Evolutionary conservation across 176 grass and related monocot species (phyloP).

Genomic region (Triticum turgidum): DNA sequence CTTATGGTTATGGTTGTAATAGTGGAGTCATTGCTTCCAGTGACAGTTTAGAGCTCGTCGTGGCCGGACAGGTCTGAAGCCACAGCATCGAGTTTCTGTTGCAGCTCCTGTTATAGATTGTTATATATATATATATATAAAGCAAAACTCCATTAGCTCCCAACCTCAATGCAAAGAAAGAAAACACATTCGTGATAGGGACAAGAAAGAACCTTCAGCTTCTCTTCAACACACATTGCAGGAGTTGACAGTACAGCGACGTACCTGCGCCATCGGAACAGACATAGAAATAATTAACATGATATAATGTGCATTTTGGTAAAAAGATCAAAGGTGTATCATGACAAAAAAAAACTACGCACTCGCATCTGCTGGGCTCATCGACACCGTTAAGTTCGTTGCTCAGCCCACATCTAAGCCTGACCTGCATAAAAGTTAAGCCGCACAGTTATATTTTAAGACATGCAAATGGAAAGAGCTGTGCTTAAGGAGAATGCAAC

Average conservation of each 20-base stretch:
- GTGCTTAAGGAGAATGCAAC: background rate
- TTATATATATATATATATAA: constrained; percentile 20
- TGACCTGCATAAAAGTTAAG: constrained; percentile 55
- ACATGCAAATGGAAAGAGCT: background rate
- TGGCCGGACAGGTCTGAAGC: constrained; percentile 41
- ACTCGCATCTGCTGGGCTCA: constrained; percentile 99
- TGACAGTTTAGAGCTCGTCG: constrained; percentile 74
- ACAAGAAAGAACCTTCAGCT: constrained; percentile 60
- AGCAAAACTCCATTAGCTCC: constrained; percentile 31
- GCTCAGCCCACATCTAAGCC: constrained; percentile 84
- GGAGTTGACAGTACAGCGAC: constrained; percentile 79
- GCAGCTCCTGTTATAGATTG: constrained; percentile 74
- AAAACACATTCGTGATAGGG: background rate
- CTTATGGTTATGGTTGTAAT: constrained; percentile 19
- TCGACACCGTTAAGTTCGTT: constrained; percentile 80
- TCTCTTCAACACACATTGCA: constrained; percentile 67
- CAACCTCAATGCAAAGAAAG: background rate
- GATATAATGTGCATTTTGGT: background rate
- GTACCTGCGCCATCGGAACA: constrained; percentile 59
- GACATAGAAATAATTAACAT: constrained; percentile 9
- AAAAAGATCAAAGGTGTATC: constrained; percentile 7
- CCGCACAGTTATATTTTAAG: background rate
- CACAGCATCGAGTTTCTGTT: constrained; percentile 57
- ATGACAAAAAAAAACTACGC: constrained; percentile 31
- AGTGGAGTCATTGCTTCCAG: constrained; percentile 19